Percentiles rank a stretch among this genome's conserved stretches.
phyloP scores from a whole-genome alignment of 768 basidiomycete genomes.

The Boletus sp. region DNA sequence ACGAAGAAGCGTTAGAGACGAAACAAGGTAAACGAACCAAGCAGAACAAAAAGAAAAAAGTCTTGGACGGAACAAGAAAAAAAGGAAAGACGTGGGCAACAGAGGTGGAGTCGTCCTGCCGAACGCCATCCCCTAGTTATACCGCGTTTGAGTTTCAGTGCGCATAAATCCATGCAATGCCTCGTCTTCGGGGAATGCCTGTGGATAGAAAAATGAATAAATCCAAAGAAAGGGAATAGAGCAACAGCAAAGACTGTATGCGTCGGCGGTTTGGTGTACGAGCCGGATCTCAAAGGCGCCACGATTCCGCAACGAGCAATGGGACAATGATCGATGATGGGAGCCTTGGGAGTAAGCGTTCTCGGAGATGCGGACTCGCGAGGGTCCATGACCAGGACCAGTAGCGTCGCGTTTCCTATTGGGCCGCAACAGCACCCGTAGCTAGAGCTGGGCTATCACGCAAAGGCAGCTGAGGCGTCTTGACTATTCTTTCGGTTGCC shows the following conservation, averaged over 20 bases:
- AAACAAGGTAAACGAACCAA: constrained; percentile 21
- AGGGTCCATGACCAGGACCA: background rate
- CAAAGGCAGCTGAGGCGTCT: constrained; percentile 59
- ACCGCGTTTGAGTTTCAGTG: constrained; percentile 11
- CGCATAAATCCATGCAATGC: constrained; percentile 19
- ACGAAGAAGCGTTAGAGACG: constrained; percentile 1
- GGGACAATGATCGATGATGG: background rate
- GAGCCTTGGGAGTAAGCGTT: background rate
- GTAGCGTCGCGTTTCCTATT: constrained; percentile 20
- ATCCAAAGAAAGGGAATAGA: constrained; percentile 22
- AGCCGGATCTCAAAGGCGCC: constrained; percentile 2
- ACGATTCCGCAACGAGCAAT: constrained; percentile 4
- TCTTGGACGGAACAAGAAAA: constrained; percentile 8
- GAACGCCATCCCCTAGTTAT: constrained; percentile 10
- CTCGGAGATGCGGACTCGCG: constrained; percentile 5
- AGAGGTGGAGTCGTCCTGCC: background rate
- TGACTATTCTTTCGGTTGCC: constrained; percentile 46
- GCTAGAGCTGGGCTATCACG: constrained; percentile 59
- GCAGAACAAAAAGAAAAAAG: constrained; percentile 10
- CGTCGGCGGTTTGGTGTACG: constrained; percentile 2
- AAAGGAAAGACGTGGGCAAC: background rate
- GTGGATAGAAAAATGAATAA: constrained; percentile 34
- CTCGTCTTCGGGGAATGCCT: constrained; percentile 27
- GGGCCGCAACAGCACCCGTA: constrained; percentile 39
- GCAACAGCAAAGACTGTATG: constrained; percentile 15